Evolutionary conservation across 2,329 filamentous ascomycete species (phyloP), one percentile per base, ranked within the genome.

Genomic region (Xylaria sp.): DNA sequence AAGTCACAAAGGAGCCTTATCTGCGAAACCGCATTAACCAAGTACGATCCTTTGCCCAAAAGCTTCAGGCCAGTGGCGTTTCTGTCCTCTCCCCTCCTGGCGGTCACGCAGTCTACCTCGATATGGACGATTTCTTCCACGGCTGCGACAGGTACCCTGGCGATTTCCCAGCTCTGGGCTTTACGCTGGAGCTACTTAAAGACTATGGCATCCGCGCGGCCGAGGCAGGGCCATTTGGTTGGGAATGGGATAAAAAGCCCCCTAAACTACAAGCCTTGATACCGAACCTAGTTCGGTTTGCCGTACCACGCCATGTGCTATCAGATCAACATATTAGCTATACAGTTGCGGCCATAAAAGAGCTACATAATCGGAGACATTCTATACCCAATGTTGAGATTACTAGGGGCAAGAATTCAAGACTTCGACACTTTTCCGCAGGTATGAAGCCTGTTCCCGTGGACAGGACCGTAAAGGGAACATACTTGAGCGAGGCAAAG

Each of bases 91-190:
- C 59, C 13, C 72, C 71, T 3, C 67, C 71, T 5, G 71, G 71
- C 1, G 70, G 72, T 17, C 70, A 74, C 40, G 70, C 72, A n/a
- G 66, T 74, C 1, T 73, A 73, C 40, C 65, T 74, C 13, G 68
- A 73, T 11, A 74, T 73, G 71, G 67, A 72, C 26, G 63, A 68
- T 1, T 74, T 74, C 65, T 74, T 74, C 61, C 38, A 69, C 31
- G 71, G 70, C 17, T 72, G 70, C 40, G 68, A 71, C 48, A 71
- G 68, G 36, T n/a, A 48, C 5, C 66, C 59, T 5, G 66, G 62
- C 4, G 70, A 73, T n/a, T 73, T 73, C 40, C 48, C 70, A 7
- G 42, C 70, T 2, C 59, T 73, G 15, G 71, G 71, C 20, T 73
- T 73, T 54, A 71, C 66, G 5, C 46, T 73, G 6, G 70, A 72